Evolutionary conservation across 331 rosid species (phyloP).

Genomic region (Acacia pycnantha): DNA sequence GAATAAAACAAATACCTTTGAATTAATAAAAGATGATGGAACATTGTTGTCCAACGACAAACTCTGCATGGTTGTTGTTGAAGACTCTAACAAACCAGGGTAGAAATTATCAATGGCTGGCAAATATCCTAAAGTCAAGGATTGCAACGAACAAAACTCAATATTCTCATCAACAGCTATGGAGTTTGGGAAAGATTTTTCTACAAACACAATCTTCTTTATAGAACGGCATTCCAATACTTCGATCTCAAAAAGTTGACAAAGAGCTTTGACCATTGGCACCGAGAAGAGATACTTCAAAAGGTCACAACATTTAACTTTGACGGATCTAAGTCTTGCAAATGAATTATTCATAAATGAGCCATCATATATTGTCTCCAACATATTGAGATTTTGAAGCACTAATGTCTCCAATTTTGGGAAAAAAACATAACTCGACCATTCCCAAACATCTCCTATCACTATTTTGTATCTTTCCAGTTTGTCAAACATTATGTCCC

Average conservation of each 20-base stretch:
- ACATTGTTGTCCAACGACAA: no score
- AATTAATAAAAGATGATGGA: no score
- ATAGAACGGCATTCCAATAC: not conserved
- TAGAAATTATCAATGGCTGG: not conserved
- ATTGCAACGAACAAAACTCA: not conserved
- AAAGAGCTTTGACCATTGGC: not conserved
- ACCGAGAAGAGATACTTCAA: not conserved
- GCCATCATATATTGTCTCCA: not conserved
- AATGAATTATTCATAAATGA: not conserved
- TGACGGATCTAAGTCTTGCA: not conserved
- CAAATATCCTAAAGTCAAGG: not conserved
- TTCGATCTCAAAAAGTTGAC: not conserved
- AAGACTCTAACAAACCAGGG: no score
- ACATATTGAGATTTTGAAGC: not conserved
- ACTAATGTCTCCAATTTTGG: not conserved
- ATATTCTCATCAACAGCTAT: not conserved
- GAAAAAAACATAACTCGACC: not conserved
- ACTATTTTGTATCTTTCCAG: no score
- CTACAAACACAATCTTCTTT: not conserved
- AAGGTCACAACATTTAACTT: not conserved
- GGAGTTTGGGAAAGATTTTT: not conserved
- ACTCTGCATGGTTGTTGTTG: no score
- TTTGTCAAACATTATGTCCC: no score
- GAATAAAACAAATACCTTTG: no score
- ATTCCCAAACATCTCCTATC: no score